Base-by-base conservation (phyloP, 306 rosid genomes). In the Cucurbita maxima region DNA sequence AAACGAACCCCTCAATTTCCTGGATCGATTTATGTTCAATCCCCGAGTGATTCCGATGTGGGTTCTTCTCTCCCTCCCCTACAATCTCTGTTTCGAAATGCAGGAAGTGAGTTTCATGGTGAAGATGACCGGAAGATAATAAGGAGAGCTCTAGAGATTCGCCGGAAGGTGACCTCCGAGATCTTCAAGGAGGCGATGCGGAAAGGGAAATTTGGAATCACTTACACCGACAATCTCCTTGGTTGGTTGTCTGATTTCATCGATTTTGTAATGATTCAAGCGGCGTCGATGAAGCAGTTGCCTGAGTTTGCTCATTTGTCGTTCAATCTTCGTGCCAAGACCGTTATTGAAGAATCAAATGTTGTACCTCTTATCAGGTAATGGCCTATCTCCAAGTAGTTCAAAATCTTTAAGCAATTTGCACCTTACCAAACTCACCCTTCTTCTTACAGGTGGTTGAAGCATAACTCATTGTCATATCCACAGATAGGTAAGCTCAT, bases 1-100 rank as follows among this genome's bases (percentile, higher is more conserved):
- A 89, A 81, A 30, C 84, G 97, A 53, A 88, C 97, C 61, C 98
- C 97, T 56, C 97, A 90, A 56, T 93, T 88, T 79, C 98, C 98
- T 1, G 98, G 97, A 44, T 93, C 98, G 41, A 86, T 93, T 48
- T 88, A 89, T 54, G 90, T 76, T 75, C 96, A 90, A 63, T 90
- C 98, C 50, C 89, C 97, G 0, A 53, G 84, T 36, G 97, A 90
- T 74, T 69, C 88, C n/a, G 92, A 88, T 43, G 92, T 87, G 81
- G 86, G 83, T 45, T 75, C 92, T 71, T 89, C 96, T 67, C 83
- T 85, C 10, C 88, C 93, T 34, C 86, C 87, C 16, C 56, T 88
- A 9, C 75, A 71, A 16, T 82, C 82, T 45, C 86, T 88, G 7
- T 81, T 90, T 64, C 81, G 74, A 7, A 72, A 55, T 2, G 22